Percentiles rank a stretch among this genome's conserved stretches.
Evolutionary conservation across 441 rosid species (phyloP).

Genomic region (Arabidopsis lyrata): DNA sequence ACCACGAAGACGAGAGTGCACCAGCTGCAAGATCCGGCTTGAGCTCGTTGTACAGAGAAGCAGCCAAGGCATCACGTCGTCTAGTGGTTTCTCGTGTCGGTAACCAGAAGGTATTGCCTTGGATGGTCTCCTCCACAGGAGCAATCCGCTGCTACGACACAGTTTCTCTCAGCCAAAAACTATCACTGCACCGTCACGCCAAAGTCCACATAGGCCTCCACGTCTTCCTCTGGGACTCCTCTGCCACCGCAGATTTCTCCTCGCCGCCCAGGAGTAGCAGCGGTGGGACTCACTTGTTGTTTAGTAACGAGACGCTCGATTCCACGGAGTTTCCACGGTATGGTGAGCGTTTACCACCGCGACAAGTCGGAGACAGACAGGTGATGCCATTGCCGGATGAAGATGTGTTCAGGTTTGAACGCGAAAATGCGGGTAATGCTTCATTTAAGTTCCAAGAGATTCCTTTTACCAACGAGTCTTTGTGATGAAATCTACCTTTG

Average conservation of each 20-base stretch:
- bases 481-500: conserved; percentile 11
- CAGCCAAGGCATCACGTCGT: conserved; percentile 59
- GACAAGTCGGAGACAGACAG: conserved; percentile 69
- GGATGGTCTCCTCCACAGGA: conserved; percentile 96
- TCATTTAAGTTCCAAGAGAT: conserved; percentile 91
- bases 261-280: conserved; percentile 40
- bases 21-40: conserved; percentile 90
- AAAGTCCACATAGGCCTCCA: conserved; percentile 74
- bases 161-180: conserved; percentile 91
- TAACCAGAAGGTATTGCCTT: conserved; percentile 87
- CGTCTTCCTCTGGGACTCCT: conserved; percentile 71
- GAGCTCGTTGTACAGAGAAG: conserved; percentile 66
- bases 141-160: conserved; percentile 91
- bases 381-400: conserved; percentile 62
- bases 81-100: conserved; percentile 82
- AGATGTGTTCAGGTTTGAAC: conserved; percentile 53
- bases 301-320: conserved; percentile 47
- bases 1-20: conserved; percentile 58
- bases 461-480: conserved; percentile 58
- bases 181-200: conserved; percentile 90
- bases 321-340: conserved; percentile 45
- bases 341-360: conserved; percentile 49
- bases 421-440: conserved; percentile 74
- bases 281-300: conserved; percentile 39
- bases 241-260: conserved; percentile 46